Conservation (phyloP, 2,329 filamentous ascomycete genomes). For the Rugonectria rugulosa region DNA sequence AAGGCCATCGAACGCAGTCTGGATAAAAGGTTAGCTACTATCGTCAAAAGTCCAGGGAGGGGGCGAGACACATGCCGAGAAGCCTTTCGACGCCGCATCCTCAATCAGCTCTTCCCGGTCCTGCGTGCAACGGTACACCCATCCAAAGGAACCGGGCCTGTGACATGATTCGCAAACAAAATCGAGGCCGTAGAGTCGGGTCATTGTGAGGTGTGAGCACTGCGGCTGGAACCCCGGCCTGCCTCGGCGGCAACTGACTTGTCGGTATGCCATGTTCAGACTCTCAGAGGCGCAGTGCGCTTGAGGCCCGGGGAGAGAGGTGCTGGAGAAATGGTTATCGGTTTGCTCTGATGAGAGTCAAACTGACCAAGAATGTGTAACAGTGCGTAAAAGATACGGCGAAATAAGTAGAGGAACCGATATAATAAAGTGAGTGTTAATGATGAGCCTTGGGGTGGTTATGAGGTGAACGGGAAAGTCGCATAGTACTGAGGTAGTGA, state of each 20-base stretch:
- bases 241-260: constrained; percentile 14
- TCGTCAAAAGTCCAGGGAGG: not conserved
- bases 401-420: no score
- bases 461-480: no score
- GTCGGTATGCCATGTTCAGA: constrained; percentile 26
- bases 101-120: constrained; percentile 60
- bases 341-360: no score
- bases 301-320: not conserved
- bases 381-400: no score
- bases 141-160: constrained; percentile 65
- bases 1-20: constrained; percentile 47
- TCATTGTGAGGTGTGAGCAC: constrained; percentile 76
- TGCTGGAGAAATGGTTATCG: not conserved
- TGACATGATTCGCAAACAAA: constrained; percentile 66
- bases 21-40: constrained; percentile 8
- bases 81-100: constrained; percentile 35
- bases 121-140: constrained; percentile 77
- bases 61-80: constrained; percentile 2
- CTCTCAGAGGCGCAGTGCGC: not conserved
- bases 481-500: no score
- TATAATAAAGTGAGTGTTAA: no score
- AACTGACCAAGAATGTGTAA: no score
- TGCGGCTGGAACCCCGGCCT: constrained; percentile 39
- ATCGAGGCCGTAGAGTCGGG: constrained; percentile 65
- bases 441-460: no score